Base-by-base conservation (phyloP, 768 basidiomycete genomes). In the Mrakia gelida region DNA sequence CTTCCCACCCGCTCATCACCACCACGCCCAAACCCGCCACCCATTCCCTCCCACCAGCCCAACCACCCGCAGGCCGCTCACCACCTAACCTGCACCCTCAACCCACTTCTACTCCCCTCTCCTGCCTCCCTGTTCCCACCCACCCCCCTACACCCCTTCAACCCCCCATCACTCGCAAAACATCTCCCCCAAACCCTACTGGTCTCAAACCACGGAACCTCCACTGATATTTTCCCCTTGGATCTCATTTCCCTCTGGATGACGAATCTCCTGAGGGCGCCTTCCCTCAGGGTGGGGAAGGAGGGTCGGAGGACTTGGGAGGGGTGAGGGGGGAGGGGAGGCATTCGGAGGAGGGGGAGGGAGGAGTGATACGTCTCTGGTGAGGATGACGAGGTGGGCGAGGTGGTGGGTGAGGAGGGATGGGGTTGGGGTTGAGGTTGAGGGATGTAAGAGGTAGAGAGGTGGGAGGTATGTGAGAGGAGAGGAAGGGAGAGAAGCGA, bases 231-330 rank as follows among this genome's bases (percentile, higher is more conserved):
- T 41, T 70, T 70, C 3, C 38, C 38, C 23, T 70, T 70, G 1
- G 4, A 5, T 38, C 67, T 38, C 67, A 70, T 70, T 21, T 70
- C 67, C 67, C 67, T 70, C 67, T 70, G 67, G 26, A 70, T 70
- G 18, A 70, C 67, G 21, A 26, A 70, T 3, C 67, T 21, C 23
- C 67, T 70, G 23, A 70, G 41, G 15, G 67, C 67, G 6, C 34
- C 67, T 41, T 70, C 67, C 1, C 67, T 9, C 18, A 70, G 9
- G 21, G 67, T 70, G 0, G 67, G 67, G 38, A 41, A 70, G 4
- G 21, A 5, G 3, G 67, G 67, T 2, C 67, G 34, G 38, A 70
- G 67, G 67, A 70, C 41, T 11, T n/a, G 21, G 41, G 34, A 41
- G 3, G 34, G 34, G 41, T 18, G 34, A 13, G 67, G 38, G 3